Conservation (phyloP, 2,329 filamentous ascomycete species). For the Huntiella bhutanensis region DNA sequence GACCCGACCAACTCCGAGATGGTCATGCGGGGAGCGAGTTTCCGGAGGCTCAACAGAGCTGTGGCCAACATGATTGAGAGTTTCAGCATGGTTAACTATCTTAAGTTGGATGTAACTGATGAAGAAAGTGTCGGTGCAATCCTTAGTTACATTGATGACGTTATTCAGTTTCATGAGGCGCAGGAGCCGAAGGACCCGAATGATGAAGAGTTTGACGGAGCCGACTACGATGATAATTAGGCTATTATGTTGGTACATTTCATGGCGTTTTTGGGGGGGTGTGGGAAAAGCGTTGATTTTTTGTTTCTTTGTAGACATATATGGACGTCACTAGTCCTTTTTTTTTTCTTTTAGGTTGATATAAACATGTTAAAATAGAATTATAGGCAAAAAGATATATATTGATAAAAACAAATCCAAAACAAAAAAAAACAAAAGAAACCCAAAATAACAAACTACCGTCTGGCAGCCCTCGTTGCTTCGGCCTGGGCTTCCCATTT, state of each 20-base stretch:
- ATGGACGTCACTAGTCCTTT: background rate
- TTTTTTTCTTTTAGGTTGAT: background rate
- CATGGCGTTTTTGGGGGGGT: no score
- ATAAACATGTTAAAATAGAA: conserved; percentile 1
- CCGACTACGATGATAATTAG: conserved; percentile 20
- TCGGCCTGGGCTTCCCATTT: conserved; percentile 32
- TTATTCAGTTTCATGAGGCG: conserved; percentile 81
- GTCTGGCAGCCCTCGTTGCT: conserved; percentile 12
- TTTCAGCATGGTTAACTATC: conserved; percentile 94
- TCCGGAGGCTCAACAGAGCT: conserved; percentile 65
- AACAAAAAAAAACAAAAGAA: conserved; percentile 2
- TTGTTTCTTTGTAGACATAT: no score
- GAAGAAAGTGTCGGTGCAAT: conserved; percentile 78
- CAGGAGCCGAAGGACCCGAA: conserved; percentile 75
- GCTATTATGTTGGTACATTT: background rate
- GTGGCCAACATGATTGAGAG: conserved; percentile 86
- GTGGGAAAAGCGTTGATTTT: no score
- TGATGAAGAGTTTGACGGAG: conserved; percentile 31
- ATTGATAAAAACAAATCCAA: background rate
- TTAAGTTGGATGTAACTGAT: conserved; percentile 73
- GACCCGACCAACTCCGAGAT: conserved; percentile 35
- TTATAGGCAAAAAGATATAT: background rate
- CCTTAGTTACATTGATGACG: conserved; percentile 83
- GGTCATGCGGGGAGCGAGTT: conserved; percentile 64
- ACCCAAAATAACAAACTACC: conserved; percentile 6